phyloP scores from a whole-genome alignment of 768 basidiomycete species.

The Amanita rubescens region DNA sequence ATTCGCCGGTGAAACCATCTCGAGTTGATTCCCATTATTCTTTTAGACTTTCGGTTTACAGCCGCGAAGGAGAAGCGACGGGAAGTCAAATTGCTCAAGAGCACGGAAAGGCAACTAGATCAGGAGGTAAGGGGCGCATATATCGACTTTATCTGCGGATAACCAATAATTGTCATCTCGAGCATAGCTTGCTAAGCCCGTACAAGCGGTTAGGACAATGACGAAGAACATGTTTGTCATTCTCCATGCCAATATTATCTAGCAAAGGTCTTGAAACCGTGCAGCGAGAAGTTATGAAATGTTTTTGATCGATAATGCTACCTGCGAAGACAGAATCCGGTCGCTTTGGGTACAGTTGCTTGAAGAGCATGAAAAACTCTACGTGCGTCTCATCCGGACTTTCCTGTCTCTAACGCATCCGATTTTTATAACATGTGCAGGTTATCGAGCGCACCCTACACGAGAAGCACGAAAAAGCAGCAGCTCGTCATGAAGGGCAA shows the following conservation, averaged over 20 bases:
- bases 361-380: too few relatives aligned
- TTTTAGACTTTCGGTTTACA: neutral
- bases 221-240: conserved; percentile 10
- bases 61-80: too few relatives aligned
- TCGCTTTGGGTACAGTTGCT: too few relatives aligned
- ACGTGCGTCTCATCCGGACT: conserved; percentile 6
- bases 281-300: too few relatives aligned
- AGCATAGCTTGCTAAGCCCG: too few relatives aligned
- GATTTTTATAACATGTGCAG: neutral
- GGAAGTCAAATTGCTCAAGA: conserved; percentile 15
- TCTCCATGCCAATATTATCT: too few relatives aligned
- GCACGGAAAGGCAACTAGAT: conserved; percentile 15
- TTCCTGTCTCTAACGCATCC: neutral
- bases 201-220: too few relatives aligned
- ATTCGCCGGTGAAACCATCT: neutral
- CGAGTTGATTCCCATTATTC: neutral
- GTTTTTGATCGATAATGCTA: conserved; percentile 16
- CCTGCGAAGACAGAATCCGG: too few relatives aligned
- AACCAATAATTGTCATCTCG: neutral
- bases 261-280: too few relatives aligned
- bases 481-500: neutral
- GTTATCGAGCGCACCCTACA: neutral
- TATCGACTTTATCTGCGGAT: neutral
- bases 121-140: conserved; percentile 11
- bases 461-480: neutral